Evolutionary conservation across 164 flowering plant species (phyloP), one percentile per base, ranked within the genome.

Genomic region (Akebia trifoliata): DNA sequence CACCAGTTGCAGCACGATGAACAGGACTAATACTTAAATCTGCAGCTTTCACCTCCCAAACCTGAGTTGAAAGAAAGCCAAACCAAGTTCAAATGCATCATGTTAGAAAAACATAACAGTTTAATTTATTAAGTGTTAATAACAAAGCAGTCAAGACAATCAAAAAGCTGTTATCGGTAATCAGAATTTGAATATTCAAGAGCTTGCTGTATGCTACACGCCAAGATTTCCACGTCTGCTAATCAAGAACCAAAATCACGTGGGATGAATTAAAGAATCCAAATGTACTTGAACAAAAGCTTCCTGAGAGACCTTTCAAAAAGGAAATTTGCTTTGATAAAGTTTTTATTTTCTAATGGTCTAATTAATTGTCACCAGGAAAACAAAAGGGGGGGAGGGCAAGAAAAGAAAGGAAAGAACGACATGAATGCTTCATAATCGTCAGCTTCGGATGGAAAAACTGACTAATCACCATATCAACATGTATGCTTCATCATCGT

Each of bases 31-130:
- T 87, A 47, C 95, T 94, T 76, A 94, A 77, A 68, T 94, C 97
- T 35, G 97, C 99, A 61, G 95, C 97, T 78, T 94, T 90, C 46
- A 90, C 97, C 77, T 90, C 99, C 99, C 99, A 90, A 35, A 90
- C 97, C 99, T 90, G 72, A 21, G 56, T n/a, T n/a, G n/a, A 56
- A 39, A 39, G 35, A 50, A 1, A 18, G 29, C 18, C 40, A 59
- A 30, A 15, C 50, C 4, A 25, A 46, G 11, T 12, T 12, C 28
- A 54, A 4, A 36, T 36, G 14, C 38, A 34, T 29, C 10, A n/a
- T n/a, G 2, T 31, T n/a, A 42, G 11, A 17, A 8, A 14, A 12
- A 30, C 22, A 28, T 0, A 11, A n/a, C 10, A 18, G 10, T 12
- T n/a, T 30, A 11, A 11, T 60, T 2, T 26, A 8, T 17, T 12